These are phyloP conservation scores for Ganoderma sinense DNA, from an alignment of 1,284 basidiomycete species.

Conservation along the genomic window DNA sequence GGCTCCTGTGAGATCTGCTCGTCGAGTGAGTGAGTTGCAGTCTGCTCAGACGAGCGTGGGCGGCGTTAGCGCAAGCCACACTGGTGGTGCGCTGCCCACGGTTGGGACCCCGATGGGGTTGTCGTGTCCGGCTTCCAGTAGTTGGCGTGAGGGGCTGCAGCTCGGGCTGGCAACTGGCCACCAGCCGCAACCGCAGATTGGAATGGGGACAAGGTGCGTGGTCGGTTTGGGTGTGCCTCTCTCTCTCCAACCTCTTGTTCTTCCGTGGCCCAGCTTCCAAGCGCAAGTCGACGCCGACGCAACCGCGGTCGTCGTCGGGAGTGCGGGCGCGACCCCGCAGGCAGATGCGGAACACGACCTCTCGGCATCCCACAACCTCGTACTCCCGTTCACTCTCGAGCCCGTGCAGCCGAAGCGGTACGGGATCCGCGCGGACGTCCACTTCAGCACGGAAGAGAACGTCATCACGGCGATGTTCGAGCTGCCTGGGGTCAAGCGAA, in stretches of 20 bases:
- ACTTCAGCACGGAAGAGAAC: constrained; percentile 51
- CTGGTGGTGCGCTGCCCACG: constrained; percentile 20
- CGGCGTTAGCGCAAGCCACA: constrained; percentile 15
- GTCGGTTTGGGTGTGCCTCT: neutral
- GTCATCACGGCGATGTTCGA: constrained; percentile 65
- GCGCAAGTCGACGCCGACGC: neutral
- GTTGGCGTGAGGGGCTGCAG: constrained; percentile 29
- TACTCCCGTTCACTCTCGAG: constrained; percentile 8
- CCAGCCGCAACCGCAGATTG: neutral
- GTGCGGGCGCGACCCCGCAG: constrained; percentile 18
- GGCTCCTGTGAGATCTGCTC: constrained; percentile 32
- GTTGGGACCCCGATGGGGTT: constrained; percentile 34
- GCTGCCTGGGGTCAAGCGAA: constrained; percentile 65
- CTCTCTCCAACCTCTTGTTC: constrained; percentile 6
- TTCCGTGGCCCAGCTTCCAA: constrained; percentile 11
- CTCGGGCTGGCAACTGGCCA: constrained; percentile 16
- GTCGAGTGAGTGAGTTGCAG: constrained; percentile 31
- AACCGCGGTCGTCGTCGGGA: neutral
- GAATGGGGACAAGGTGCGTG: constrained; percentile 25
- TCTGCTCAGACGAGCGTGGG: constrained; percentile 26
- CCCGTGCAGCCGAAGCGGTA: constrained; percentile 28
- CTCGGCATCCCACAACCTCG: neutral
- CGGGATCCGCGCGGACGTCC: constrained; percentile 60
- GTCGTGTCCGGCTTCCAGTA: constrained; percentile 31
- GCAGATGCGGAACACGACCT: constrained; percentile 1